phyloP scores from a whole-genome alignment of 495 filamentous ascomycete species.

The Echria macrotheca region DNA sequence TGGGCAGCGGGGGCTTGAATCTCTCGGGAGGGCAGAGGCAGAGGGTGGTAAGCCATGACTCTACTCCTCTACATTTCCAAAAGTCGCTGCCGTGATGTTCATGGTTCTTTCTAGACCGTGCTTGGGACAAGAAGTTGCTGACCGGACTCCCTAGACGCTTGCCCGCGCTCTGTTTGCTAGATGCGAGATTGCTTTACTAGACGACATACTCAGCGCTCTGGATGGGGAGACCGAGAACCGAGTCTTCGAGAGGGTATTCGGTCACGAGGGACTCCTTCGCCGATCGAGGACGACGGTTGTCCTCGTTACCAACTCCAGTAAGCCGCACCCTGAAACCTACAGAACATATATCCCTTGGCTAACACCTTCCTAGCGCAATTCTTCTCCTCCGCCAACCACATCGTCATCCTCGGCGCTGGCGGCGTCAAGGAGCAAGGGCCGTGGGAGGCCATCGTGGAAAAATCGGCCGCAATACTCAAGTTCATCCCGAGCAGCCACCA shows the following conservation, averaged over 20 bases:
- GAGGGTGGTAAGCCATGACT: constrained; percentile 39
- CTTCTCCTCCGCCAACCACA: constrained; percentile 16
- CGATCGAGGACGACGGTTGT: constrained; percentile 35
- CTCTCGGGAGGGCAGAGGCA: constrained; percentile 62
- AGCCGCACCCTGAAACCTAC: not conserved
- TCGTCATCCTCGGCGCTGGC: constrained; percentile 22
- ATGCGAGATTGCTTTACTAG: constrained; percentile 28
- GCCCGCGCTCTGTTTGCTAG: constrained; percentile 32
- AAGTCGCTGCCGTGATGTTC: no score
- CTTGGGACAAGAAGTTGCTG: not conserved
- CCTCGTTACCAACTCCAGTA: constrained; percentile 32
- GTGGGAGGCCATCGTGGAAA: constrained; percentile 18
- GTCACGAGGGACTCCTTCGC: constrained; percentile 33
- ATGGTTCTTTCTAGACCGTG: not conserved
- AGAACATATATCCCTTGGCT: no score
- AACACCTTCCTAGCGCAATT: constrained; percentile 10
- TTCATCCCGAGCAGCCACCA: constrained; percentile 5
- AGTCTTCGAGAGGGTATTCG: constrained; percentile 37
- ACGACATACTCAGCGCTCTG: constrained; percentile 36
- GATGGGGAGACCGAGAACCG: constrained; percentile 33
- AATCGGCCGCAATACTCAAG: constrained; percentile 12
- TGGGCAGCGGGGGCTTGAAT: constrained; percentile 56
- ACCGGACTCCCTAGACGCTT: constrained; percentile 20
- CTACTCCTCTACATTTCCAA: not conserved
- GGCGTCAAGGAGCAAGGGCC: constrained; percentile 18